A percentile compares a stretch with the other conserved stretches of the same genome.
Conservation (phyloP, 1,284 basidiomycete genomes). For the Tylopilus sp. region DNA sequence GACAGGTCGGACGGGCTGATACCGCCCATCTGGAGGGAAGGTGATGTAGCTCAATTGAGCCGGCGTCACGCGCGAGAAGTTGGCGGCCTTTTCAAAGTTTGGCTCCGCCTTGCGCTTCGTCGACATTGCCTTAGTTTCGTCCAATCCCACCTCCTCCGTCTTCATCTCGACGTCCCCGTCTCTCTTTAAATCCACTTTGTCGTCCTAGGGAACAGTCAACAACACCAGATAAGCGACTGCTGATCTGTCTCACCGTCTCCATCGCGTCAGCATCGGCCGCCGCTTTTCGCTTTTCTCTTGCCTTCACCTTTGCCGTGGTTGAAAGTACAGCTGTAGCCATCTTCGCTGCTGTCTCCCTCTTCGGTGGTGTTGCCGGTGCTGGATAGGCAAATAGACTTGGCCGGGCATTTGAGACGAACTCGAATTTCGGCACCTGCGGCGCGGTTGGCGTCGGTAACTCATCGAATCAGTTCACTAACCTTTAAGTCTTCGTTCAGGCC, state of each 20-base stretch:
- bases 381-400: constrained; percentile 92
- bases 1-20: constrained; percentile 87
- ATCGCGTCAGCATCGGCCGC: constrained; percentile 75
- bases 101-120: constrained; percentile 70
- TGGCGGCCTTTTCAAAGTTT: constrained; percentile 71
- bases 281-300: constrained; percentile 86
- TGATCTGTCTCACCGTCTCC: constrained; percentile 63
- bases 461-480: constrained; percentile 41
- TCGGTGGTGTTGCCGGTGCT: constrained; percentile 76
- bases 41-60: constrained; percentile 82
- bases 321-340: constrained; percentile 91
- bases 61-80: constrained; percentile 93
- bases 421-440: constrained; percentile 79
- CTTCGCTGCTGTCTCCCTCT: constrained; percentile 87
- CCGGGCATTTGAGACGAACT: constrained; percentile 82
- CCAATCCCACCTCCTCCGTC: constrained; percentile 54
- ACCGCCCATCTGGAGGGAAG: constrained; percentile 78
- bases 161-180: constrained; percentile 76
- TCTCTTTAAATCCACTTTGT: constrained; percentile 54
- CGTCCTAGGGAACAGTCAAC: constrained; percentile 40
- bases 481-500: constrained; percentile 82
- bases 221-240: not conserved
- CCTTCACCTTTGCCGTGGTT: constrained; percentile 91
- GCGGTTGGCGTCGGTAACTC: constrained; percentile 4
- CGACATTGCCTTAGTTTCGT: constrained; percentile 44